These are phyloP conservation scores for Skeletonema marinoi DNA, from an alignment of 108 stramenopile species.

Conservation along the genomic window DNA sequence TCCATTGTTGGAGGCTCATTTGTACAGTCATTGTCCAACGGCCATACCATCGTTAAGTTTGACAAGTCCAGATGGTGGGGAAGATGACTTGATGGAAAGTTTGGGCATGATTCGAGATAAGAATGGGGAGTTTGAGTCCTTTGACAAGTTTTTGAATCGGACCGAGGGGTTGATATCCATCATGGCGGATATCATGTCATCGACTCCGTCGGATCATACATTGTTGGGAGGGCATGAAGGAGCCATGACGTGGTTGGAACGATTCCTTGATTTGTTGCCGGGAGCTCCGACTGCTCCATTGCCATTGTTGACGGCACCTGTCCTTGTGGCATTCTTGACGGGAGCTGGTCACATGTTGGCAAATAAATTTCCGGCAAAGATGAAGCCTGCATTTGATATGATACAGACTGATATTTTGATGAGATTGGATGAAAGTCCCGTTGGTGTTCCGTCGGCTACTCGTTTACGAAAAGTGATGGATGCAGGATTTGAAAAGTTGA, in stretches of 20 bases:
- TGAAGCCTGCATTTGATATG: constrained; percentile 44
- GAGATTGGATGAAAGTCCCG: constrained; percentile 73
- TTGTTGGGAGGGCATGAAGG: constrained; percentile 77
- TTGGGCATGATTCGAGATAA: constrained; percentile 82
- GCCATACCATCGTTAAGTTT: constrained; percentile 74
- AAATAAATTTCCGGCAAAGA: constrained; percentile 57
- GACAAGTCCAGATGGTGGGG: constrained; percentile 9
- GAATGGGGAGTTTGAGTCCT: constrained; percentile 80
- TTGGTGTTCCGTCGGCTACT: constrained; percentile 78
- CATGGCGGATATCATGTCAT: constrained; percentile 80
- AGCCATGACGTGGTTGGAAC: constrained; percentile 73
- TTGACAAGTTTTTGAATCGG: constrained; percentile 76
- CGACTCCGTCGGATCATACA: constrained; percentile 59
- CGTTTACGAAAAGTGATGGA: constrained; percentile 71
- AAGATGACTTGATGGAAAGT: constrained; percentile 71
- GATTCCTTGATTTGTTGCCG: constrained; percentile 75
- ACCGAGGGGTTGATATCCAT: constrained; percentile 85
- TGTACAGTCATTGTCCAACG: constrained; percentile 84
- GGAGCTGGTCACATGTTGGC: constrained; percentile 89
- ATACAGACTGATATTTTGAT: constrained; percentile 58
- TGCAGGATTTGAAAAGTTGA: constrained; percentile 62
- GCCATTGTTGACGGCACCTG: constrained; percentile 79
- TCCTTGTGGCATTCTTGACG: constrained; percentile 82
- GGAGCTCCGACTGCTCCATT: constrained; percentile 59
- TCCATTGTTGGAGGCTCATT: constrained; percentile 72